These are phyloP conservation scores for Trifolium pratense DNA, from an alignment of 306 rosid genomes.

Conservation along the genomic window DNA sequence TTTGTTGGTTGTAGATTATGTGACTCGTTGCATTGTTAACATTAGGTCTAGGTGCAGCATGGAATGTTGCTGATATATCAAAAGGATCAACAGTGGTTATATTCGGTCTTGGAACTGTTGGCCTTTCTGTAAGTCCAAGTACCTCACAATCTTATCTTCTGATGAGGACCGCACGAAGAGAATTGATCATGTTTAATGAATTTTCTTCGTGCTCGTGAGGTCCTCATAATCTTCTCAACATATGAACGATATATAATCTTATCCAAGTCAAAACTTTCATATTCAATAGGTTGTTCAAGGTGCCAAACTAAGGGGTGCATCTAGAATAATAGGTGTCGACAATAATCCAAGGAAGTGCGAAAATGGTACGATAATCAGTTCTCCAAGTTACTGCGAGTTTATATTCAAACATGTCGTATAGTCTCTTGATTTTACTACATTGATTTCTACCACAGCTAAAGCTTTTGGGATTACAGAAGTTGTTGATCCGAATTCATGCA, in stretches of 20 bases:
- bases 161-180: background rate
- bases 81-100: constrained; percentile 89
- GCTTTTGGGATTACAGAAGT: constrained; percentile 87
- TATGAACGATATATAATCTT: constrained; percentile 29
- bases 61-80: constrained; percentile 88
- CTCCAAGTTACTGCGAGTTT: constrained; percentile 1
- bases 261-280: background rate
- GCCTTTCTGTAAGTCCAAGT: constrained; percentile 79
- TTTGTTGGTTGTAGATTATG: constrained; percentile 22
- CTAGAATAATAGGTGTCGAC: constrained; percentile 87
- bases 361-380: constrained; percentile 55
- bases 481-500: constrained; percentile 61
- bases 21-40: constrained; percentile 35
- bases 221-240: constrained; percentile 11
- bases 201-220: background rate
- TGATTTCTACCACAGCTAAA: constrained; percentile 55
- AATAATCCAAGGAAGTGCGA: constrained; percentile 73
- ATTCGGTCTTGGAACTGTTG: constrained; percentile 97
- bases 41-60: constrained; percentile 90
- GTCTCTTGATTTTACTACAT: constrained; percentile 41
- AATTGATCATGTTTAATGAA: background rate
- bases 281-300: constrained; percentile 84
- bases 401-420: background rate
- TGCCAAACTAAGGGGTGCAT: constrained; percentile 85
- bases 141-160: background rate